Base-by-base conservation (phyloP, 306 rosid genomes). In the Lathyrus aphaca region DNA sequence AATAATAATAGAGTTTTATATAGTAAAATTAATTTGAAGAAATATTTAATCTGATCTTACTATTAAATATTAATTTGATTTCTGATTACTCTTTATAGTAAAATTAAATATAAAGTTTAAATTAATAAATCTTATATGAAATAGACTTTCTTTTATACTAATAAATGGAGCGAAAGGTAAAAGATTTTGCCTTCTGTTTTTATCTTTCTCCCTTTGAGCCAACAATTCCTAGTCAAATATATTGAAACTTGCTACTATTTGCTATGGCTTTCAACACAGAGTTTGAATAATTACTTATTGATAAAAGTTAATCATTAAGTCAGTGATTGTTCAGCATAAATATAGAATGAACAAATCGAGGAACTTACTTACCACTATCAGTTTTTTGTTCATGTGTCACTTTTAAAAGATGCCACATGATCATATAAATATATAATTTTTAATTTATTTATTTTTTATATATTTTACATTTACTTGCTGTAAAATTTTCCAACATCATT, bases 311-410 rank as follows among this genome's bases (percentile, higher is more conserved):
- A 64, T 57, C 62, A 72, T 60, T 79, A 51, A 75, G 65, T n/a
- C 42, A 60, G 57, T 82, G 86, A 80, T 78, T 63, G 56, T 60
- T 74, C 80, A 85, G 81, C 77, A 49, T 64, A 55, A 49, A 64
- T 50, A 64, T 80, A 67, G 44, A 10, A 50, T 53, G 59, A 53
- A 74, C 19, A 55, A 51, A 45, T 51, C 58, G n/a, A 77, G 51
- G 64, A 50, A 79, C 14, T 51, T 57, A 63, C 67, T 45, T 69
- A 66, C 66, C 32, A 27, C 64, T 73, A 12, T 18, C 50, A 67
- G 64, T 60, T 35, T 56, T 29, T 10, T 12, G n/a, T 29, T 59
- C 62, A 77, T 45, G 60, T 69, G 84, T 69, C 53, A 66, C 18
- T 8, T 11, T 5, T 15, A 0, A 4, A 2, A 44, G 46, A 42